These are phyloP conservation scores for bread wheat (Triticum aestivum) DNA, from an alignment of 176 grass and related monocot genomes.

Conservation along the genomic window DNA sequence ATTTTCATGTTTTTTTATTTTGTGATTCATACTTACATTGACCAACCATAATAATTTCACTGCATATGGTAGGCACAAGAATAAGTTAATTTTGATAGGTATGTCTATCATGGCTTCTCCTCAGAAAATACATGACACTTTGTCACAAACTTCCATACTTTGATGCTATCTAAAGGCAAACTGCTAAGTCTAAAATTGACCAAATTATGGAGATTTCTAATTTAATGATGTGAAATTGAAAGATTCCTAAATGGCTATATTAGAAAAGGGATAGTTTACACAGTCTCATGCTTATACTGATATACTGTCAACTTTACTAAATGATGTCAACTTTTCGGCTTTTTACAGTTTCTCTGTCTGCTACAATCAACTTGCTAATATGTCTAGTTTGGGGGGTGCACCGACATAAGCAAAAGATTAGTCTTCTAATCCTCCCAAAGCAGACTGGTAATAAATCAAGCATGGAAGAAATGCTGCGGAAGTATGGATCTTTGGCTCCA, in stretches of 20 bases:
- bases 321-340: not conserved
- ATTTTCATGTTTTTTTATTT: not conserved
- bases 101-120: not conserved
- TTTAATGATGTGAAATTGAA: not conserved
- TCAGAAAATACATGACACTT: not conserved
- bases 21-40: not conserved
- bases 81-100: conserved; percentile 27
- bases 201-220: not conserved
- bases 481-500: conserved; percentile 36
- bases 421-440: not conserved
- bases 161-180: not conserved
- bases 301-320: not conserved
- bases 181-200: not conserved
- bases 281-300: not conserved
- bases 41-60: not conserved
- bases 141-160: too few relatives aligned
- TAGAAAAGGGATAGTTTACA: not conserved
- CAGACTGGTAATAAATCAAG: conserved; percentile 1
- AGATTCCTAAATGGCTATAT: too few relatives aligned
- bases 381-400: conserved; percentile 26
- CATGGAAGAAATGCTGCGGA: conserved; percentile 41
- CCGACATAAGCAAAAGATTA: not conserved
- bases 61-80: conserved; percentile 8
- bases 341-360: conserved; percentile 6
- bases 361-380: not conserved